Base-by-base conservation (phyloP, 2,329 filamentous ascomycete species). In the Trichophyton benhamiae region DNA sequence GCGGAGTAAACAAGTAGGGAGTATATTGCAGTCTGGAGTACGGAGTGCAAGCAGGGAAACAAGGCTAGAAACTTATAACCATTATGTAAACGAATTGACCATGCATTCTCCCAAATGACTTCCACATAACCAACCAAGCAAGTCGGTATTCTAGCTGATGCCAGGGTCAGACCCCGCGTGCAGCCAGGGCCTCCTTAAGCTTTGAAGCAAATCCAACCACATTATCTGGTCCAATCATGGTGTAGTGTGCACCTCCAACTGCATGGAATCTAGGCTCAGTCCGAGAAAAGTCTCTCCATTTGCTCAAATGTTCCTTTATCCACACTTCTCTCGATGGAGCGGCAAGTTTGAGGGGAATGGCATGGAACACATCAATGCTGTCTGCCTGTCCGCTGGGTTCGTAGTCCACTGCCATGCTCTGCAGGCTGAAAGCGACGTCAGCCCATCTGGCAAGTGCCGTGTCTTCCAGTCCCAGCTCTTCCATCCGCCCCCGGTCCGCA, bases 351-450 rank as follows among this genome's bases (percentile, higher is more conserved):
- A 74, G 65, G 11, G 77, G 76, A 3, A 66, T 64, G 1, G 72
- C 73, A 38, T 73, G 71, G 62, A 80, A 79, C 0, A 79, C 69
- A 65, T 80, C 77, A 55, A 79, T 72, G 1, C 38, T 13, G 0
- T 62, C 60, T 0, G 79, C 72, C 0, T 25, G 61, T 0, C 77
- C 76, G 0, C 17, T n/a, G 1, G 78, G 78, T 57, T 79, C 74
- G 63, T 80, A 80, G 15, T 79, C 71, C 9, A 38, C 25, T 20
- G 53, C 53, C 53, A 57, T 57, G 30, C 53, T 57, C 53, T 57
- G 53, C 22, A 57, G 6, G 11, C 53, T 20, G 30, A 13, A 57
- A 38, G 53, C 53, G 22, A 57, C 53, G 17, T 57, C 30, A 30
- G 53, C 30, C 53, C 53, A 57, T 9, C 53, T 13, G n/a, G 30